These are phyloP conservation scores for Termitomyces sp. DNA, from an alignment of 768 basidiomycete genomes.

Conservation along the genomic window DNA sequence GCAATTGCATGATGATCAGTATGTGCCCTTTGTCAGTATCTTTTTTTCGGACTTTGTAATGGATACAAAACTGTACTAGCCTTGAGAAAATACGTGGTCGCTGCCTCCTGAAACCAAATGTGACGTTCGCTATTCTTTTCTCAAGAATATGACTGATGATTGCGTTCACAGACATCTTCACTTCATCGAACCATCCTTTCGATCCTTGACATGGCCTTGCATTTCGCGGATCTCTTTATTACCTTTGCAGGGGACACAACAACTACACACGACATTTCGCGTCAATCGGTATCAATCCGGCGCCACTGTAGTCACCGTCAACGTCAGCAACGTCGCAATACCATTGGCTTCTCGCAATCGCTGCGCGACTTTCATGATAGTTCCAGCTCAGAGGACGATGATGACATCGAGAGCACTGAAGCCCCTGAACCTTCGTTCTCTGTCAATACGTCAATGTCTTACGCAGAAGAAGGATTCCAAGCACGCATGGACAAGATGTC, in stretches of 20 bases:
- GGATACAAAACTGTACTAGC: slow-evolving; percentile 1
- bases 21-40: slow-evolving; percentile 23
- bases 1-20: slow-evolving; percentile 67
- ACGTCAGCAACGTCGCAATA: slow-evolving; percentile 49
- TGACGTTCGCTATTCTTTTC: slow-evolving; percentile 24
- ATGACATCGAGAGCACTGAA: slow-evolving; percentile 25
- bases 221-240: slow-evolving; percentile 64
- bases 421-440: slow-evolving; percentile 39
- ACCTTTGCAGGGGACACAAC: slow-evolving; percentile 59
- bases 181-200: slow-evolving; percentile 64
- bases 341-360: slow-evolving; percentile 58
- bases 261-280: slow-evolving; percentile 54
- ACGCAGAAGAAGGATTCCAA: slow-evolving; percentile 45
- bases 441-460: slow-evolving; percentile 30
- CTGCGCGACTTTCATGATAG: slow-evolving; percentile 26
- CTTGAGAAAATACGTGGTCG: slow-evolving; percentile 56
- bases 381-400: slow-evolving; percentile 43
- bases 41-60: background rate
- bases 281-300: slow-evolving; percentile 47
- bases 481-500: slow-evolving; percentile 61
- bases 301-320: slow-evolving; percentile 64
- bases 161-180: slow-evolving; percentile 49
- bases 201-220: slow-evolving; percentile 70
- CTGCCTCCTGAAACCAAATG: slow-evolving; percentile 64
- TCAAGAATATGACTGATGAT: background rate